phyloP scores from a whole-genome alignment of 192 early-diverging fungal genomes.

The Coemansia sp. region DNA sequence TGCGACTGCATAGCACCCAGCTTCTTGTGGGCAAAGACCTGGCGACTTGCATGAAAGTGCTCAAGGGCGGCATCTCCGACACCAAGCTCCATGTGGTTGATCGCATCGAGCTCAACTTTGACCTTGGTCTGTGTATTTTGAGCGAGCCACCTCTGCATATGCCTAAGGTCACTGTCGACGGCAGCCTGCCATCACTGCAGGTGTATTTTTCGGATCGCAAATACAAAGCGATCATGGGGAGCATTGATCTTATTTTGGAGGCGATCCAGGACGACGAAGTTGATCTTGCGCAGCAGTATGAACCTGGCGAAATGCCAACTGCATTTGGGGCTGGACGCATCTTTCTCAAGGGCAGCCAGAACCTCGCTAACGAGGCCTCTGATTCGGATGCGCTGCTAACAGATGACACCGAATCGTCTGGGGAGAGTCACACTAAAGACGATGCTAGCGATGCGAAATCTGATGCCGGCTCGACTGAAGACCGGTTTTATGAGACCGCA shows the following conservation, averaged over 20 bases:
- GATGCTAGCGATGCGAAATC: constrained; percentile 7
- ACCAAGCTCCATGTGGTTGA: constrained; percentile 80
- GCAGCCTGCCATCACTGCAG: constrained; percentile 78
- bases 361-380: not conserved
- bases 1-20: constrained; percentile 79
- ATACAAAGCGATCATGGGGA: constrained; percentile 84
- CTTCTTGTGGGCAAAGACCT: constrained; percentile 77
- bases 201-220: constrained; percentile 93
- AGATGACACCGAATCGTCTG: not conserved
- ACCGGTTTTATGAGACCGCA: constrained; percentile 45
- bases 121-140: constrained; percentile 82
- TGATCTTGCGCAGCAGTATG: constrained; percentile 50
- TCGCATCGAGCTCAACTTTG: constrained; percentile 79
- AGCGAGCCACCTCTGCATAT: constrained; percentile 69
- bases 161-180: constrained; percentile 74
- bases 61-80: constrained; percentile 54
- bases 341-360: constrained; percentile 9
- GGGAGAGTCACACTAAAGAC: not conserved
- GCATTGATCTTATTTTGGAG: constrained; percentile 68
- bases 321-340: constrained; percentile 50
- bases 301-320: constrained; percentile 21
- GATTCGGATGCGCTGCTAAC: constrained; percentile 8
- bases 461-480: constrained; percentile 34
- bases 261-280: constrained; percentile 50
- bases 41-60: constrained; percentile 67